phyloP scores from a whole-genome alignment of 148 eudicot species.

The Spergularia marina region DNA sequence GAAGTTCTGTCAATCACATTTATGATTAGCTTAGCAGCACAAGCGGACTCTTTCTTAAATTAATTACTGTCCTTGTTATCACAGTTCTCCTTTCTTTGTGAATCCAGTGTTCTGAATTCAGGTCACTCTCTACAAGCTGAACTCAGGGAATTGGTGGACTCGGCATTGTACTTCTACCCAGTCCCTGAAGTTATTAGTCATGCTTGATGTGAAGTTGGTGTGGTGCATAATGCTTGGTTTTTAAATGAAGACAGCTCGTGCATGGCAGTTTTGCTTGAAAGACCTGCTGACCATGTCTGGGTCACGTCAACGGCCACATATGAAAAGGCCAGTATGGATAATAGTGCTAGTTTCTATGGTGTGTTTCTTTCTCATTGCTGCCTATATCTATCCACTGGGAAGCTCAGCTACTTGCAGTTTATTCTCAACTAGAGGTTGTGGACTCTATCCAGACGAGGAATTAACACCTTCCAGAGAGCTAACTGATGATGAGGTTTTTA shows the following conservation, averaged over 20 bases:
- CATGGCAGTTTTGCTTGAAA: slow-evolving; percentile 43
- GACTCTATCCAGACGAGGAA: slow-evolving; percentile 31
- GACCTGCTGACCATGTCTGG: slow-evolving; percentile 45
- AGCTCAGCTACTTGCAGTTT: slow-evolving; percentile 45
- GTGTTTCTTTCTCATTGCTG: slow-evolving; percentile 49
- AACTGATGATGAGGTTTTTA: slow-evolving; percentile 66
- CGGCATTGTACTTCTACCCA: not conserved
- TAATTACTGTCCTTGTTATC: too few relatives aligned
- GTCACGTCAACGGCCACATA: slow-evolving; percentile 49
- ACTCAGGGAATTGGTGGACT: slow-evolving; percentile 7
- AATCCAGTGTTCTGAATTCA: slow-evolving; percentile 20
- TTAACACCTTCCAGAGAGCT: slow-evolving; percentile 44
- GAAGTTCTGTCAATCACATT: not conserved
- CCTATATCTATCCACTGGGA: slow-evolving; percentile 40
- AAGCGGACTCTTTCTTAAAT: not conserved
- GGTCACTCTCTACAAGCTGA: not conserved
- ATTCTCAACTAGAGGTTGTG: slow-evolving; percentile 48
- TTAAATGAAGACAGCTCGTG: slow-evolving; percentile 59
- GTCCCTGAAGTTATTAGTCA: slow-evolving; percentile 8
- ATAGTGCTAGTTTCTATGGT: slow-evolving; percentile 47
- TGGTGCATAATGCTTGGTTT: slow-evolving; percentile 29
- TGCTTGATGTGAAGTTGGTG: slow-evolving; percentile 16
- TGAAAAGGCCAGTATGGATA: slow-evolving; percentile 56
- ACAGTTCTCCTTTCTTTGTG: not conserved
- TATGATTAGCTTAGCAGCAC: not conserved